Evolutionary conservation across 208 protist species (phyloP).

Genomic region (Leishmania tarentolae): DNA sequence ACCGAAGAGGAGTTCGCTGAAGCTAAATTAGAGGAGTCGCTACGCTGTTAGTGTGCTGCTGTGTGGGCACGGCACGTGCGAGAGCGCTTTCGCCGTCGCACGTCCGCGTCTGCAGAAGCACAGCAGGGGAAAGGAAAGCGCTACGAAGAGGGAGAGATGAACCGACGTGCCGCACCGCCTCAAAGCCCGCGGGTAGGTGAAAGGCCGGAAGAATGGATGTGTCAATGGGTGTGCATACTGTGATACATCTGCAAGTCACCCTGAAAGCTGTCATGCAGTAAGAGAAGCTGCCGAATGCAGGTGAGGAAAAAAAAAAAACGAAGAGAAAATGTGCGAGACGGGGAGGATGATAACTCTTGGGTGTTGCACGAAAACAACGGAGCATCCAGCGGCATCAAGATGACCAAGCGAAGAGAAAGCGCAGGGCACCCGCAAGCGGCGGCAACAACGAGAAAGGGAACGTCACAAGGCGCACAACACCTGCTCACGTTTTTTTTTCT

Average conservation of each 20-base stretch:
- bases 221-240: not conserved
- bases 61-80: not conserved
- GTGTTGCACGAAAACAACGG: not conserved
- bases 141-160: not conserved
- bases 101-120: not conserved
- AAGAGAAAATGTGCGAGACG: not conserved
- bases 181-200: not conserved
- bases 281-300: not conserved
- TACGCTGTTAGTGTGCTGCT: not conserved
- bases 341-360: not conserved
- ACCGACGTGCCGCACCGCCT: not conserved
- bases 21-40: not conserved
- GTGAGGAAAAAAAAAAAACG: not conserved
- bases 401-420: not conserved
- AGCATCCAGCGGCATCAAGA: not conserved
- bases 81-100: not conserved
- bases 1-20: not conserved
- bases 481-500: not conserved
- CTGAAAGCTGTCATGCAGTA: not conserved
- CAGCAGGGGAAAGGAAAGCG: not conserved
- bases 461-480: not conserved
- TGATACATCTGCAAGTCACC: not conserved
- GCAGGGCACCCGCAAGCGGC: not conserved
- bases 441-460: not conserved
- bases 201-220: not conserved